phyloP scores from a whole-genome alignment of 176 grass and related monocot species.

The Oryza meridionalis region DNA sequence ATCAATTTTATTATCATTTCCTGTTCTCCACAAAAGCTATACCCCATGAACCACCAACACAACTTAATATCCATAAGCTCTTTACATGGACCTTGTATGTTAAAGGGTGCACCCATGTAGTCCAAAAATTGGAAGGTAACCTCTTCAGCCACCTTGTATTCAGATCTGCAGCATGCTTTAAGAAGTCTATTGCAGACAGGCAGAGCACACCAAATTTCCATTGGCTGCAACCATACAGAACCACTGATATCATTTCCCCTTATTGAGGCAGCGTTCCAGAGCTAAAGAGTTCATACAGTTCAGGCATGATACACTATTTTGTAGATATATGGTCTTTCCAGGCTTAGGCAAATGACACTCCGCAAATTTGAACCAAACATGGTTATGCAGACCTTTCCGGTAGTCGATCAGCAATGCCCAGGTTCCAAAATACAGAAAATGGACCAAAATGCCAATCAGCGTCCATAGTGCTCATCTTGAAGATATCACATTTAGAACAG shows the following conservation, averaged over 20 bases:
- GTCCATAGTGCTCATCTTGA: not conserved
- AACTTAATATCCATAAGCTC: not conserved
- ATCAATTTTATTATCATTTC: conserved; percentile 13
- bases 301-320: not conserved
- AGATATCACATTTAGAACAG: not conserved
- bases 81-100: conserved; percentile 18
- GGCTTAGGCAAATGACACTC: conserved; percentile 7
- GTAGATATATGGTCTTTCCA: not conserved
- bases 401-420: not conserved
- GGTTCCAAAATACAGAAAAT: not conserved
- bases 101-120: conserved; percentile 18
- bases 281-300: conserved; percentile 20
- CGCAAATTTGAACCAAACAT: not conserved
- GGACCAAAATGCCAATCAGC: not conserved
- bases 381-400: not conserved
- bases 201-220: conserved; percentile 34
- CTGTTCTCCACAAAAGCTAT: conserved; percentile 32
- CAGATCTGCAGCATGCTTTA: conserved; percentile 28
- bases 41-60: conserved; percentile 22
- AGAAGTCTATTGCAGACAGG: not conserved
- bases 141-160: conserved; percentile 28
- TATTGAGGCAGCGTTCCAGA: conserved; percentile 1
- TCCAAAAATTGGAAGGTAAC: not conserved
- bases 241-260: not conserved
- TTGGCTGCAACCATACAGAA: not conserved